phyloP scores from a whole-genome alignment of 2,329 filamentous ascomycete species.

The Diaporthe sp. region DNA sequence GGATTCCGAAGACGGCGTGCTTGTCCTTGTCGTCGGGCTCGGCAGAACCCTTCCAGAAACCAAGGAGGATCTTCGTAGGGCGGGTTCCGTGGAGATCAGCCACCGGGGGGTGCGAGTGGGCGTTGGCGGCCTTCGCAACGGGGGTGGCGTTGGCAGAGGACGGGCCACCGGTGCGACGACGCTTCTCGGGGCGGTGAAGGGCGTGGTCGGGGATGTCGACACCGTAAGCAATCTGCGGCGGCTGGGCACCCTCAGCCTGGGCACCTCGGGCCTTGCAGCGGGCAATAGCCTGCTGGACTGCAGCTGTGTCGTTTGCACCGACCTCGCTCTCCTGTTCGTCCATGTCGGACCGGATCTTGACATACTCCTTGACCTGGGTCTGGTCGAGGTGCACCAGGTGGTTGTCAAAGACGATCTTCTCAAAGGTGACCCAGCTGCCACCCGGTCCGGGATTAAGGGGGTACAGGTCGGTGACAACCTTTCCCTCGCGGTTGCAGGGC shows the following conservation, averaged over 20 bases:
- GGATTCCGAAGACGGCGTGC: slow-evolving; percentile 74
- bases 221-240: slow-evolving; percentile 65
- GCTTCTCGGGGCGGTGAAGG: slow-evolving; percentile 58
- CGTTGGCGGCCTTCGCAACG: slow-evolving; percentile 1
- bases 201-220: slow-evolving; percentile 61
- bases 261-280: slow-evolving; percentile 59
- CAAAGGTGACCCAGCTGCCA: slow-evolving; percentile 75
- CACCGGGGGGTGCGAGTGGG: slow-evolving; percentile 5
- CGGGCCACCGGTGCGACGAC: slow-evolving; percentile 57
- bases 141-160: slow-evolving; percentile 23
- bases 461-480: slow-evolving; percentile 60
- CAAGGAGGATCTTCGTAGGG: slow-evolving; percentile 70
- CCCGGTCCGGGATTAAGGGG: slow-evolving; percentile 70
- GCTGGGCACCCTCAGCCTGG: slow-evolving; percentile 57
- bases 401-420: slow-evolving; percentile 70
- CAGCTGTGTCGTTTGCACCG: slow-evolving; percentile 55
- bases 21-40: slow-evolving; percentile 63
- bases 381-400: slow-evolving; percentile 70
- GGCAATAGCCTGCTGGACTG: slow-evolving; percentile 62
- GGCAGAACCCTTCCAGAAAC: slow-evolving; percentile 71
- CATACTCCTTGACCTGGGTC: slow-evolving; percentile 73
- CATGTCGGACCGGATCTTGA: slow-evolving; percentile 64
- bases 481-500: slow-evolving; percentile 62
- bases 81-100: slow-evolving; percentile 66
- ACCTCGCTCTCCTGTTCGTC: slow-evolving; percentile 57